phyloP scores from a whole-genome alignment of 129 eudicot species.

The Rutidosis leptorrhynchoides region DNA sequence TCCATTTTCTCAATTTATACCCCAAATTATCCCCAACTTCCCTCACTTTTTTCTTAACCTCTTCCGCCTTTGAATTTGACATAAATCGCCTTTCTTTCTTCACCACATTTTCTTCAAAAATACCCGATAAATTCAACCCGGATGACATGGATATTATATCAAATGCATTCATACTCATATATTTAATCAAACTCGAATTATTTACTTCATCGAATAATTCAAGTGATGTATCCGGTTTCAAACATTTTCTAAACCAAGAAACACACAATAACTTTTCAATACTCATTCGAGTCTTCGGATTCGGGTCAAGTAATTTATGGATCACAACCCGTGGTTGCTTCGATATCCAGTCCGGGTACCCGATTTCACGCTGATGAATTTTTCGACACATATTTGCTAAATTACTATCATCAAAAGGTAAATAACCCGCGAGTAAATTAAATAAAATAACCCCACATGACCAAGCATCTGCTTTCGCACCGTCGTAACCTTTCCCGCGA shows the following conservation, averaged over 20 bases:
- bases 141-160: constrained; percentile 83
- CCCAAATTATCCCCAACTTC: constrained; percentile 55
- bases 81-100: constrained; percentile 57
- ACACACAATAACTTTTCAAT: constrained; percentile 41
- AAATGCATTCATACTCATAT: constrained; percentile 56
- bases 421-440: constrained; percentile 47
- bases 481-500: constrained; percentile 69
- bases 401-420: constrained; percentile 70
- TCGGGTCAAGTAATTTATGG: constrained; percentile 60
- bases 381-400: constrained; percentile 63
- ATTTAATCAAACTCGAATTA: too few species aligned
- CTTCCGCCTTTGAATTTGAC: constrained; percentile 32
- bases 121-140: constrained; percentile 67
- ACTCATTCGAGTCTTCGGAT: constrained; percentile 57
- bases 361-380: constrained; percentile 45
- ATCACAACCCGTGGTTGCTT: constrained; percentile 50
- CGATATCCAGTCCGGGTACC: constrained; percentile 56
- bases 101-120: constrained; percentile 42
- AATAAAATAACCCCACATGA: constrained; percentile 79
- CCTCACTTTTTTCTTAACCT: constrained; percentile 48
- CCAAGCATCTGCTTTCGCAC: constrained; percentile 86
- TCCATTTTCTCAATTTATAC: constrained; percentile 40
- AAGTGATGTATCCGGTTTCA: constrained; percentile 1
- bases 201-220: constrained; percentile 19
- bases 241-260: constrained; percentile 61